phyloP scores from a whole-genome alignment of 2,329 filamentous ascomycete genomes.

The Xylaria sp. region DNA sequence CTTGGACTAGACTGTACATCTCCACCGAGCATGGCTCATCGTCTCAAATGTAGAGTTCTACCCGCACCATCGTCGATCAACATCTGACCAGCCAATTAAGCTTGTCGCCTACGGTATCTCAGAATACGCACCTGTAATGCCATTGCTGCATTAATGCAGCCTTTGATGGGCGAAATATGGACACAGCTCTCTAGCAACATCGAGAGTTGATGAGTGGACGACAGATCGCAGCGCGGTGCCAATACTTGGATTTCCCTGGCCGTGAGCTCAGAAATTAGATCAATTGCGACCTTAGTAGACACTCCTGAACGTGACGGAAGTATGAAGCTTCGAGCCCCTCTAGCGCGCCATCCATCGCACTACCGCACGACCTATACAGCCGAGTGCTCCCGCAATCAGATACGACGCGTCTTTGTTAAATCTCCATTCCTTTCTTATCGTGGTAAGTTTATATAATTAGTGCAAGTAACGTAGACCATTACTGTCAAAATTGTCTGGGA shows the following conservation, averaged over 20 bases:
- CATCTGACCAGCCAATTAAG: not conserved
- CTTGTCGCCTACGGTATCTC: too few relatives aligned
- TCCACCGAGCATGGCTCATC: conserved; percentile 1
- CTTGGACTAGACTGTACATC: conserved; percentile 17
- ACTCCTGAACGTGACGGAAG: conserved; percentile 41
- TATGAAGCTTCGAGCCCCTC: conserved; percentile 47
- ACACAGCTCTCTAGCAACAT: not conserved
- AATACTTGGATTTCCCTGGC: conserved; percentile 16
- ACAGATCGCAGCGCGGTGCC: conserved; percentile 6
- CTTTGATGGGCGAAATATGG: conserved; percentile 4
- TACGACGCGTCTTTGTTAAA: conserved; percentile 43
- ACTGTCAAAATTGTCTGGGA: not conserved
- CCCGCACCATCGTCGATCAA: not conserved
- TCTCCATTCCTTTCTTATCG: not conserved
- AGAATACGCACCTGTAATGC: conserved; percentile 35
- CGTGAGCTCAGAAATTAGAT: conserved; percentile 24
- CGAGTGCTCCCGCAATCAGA: conserved; percentile 49
- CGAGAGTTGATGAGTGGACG: not conserved
- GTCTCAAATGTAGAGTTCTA: not conserved
- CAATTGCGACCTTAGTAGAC: conserved; percentile 31
- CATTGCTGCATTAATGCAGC: conserved; percentile 29
- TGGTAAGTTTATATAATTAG: not conserved
- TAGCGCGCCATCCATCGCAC: conserved; percentile 41
- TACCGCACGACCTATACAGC: conserved; percentile 46
- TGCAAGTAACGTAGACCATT: not conserved